phyloP scores from a whole-genome alignment of 306 rosid species.

The Quercus ilex region DNA sequence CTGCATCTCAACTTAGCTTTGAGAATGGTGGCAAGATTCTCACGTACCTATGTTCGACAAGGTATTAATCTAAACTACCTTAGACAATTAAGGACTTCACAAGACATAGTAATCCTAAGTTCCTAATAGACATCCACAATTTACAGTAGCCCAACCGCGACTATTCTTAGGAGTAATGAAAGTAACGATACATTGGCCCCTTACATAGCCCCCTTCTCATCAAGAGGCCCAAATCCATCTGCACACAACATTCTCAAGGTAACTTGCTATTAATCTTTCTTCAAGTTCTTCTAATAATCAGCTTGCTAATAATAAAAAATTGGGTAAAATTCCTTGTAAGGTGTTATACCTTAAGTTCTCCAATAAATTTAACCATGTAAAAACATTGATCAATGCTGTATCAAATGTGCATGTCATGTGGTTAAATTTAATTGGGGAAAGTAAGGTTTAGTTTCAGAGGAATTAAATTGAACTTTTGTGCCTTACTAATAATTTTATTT shows the following conservation, averaged over 20 bases:
- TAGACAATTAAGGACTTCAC: neutral
- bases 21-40: neutral
- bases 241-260: slow-evolving; percentile 35
- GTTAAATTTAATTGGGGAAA: no score
- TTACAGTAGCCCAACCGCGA: slow-evolving; percentile 21
- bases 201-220: slow-evolving; percentile 18
- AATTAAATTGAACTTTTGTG: no score
- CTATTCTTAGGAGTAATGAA: slow-evolving; percentile 25
- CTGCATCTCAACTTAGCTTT: slow-evolving; percentile 16
- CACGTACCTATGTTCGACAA: slow-evolving; percentile 19
- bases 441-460: no score
- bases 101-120: neutral
- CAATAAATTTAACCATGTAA: no score
- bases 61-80: neutral
- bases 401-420: no score
- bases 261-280: neutral
- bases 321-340: no score
- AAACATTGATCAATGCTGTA: no score
- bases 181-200: slow-evolving; percentile 20
- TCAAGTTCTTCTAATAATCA: no score
- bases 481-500: no score
- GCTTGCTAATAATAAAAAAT: no score
- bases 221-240: slow-evolving; percentile 30
- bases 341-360: no score
- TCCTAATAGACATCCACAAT: neutral